phyloP scores from a whole-genome alignment of 768 basidiomycete species.

The Bullera alba region DNA sequence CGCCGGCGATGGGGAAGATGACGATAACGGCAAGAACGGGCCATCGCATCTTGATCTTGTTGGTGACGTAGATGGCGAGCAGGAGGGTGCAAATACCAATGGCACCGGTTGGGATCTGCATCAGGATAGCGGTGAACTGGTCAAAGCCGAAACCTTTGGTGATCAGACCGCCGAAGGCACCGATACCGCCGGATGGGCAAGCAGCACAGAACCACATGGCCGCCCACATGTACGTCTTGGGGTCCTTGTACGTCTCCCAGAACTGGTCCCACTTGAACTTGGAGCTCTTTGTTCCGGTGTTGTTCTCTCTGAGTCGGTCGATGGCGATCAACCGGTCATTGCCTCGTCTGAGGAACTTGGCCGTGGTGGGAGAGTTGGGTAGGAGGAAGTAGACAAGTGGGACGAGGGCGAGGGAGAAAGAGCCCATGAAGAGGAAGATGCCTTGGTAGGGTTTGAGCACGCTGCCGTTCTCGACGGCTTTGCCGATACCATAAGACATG shows the following conservation, averaged over 20 bases:
- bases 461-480: constrained; percentile 7
- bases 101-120: constrained; percentile 40
- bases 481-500: constrained; percentile 29
- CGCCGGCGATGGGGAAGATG: constrained; percentile 40
- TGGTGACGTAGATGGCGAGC: constrained; percentile 32
- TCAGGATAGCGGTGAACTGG: constrained; percentile 36
- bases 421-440: constrained; percentile 41
- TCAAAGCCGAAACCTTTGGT: constrained; percentile 32
- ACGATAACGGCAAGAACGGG: constrained; percentile 18
- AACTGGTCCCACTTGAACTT: constrained; percentile 39
- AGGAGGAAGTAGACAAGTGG: constrained; percentile 35
- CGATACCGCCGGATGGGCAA: constrained; percentile 38
- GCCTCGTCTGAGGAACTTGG: constrained; percentile 38
- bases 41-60: constrained; percentile 36
- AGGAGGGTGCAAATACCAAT: constrained; percentile 32
- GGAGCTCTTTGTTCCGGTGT: constrained; percentile 38
- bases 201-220: constrained; percentile 41
- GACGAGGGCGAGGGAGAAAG: constrained; percentile 27
- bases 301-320: constrained; percentile 41
- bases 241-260: constrained; percentile 36
- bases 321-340: constrained; percentile 42
- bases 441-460: constrained; percentile 31
- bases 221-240: constrained; percentile 38
- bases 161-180: constrained; percentile 39
- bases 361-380: constrained; percentile 40